phyloP scores from a whole-genome alignment of 495 filamentous ascomycete species.

The Hyphodiscus hymeniophilus region DNA sequence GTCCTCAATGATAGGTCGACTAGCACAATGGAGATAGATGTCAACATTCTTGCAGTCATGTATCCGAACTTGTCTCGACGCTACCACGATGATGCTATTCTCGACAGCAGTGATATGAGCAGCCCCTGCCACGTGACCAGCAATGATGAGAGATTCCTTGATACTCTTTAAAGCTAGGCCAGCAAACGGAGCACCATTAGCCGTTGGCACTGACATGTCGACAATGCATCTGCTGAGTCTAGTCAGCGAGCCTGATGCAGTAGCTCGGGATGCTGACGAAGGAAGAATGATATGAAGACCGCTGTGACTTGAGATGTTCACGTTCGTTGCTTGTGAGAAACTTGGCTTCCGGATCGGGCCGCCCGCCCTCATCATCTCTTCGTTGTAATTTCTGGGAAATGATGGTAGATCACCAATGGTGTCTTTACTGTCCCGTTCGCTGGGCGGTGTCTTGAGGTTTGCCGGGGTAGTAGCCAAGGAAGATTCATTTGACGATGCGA shows the following conservation, averaged over 20 bases:
- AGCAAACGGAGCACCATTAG: conserved; percentile 57
- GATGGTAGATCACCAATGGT: conserved; percentile 22
- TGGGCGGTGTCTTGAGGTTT: conserved; percentile 39
- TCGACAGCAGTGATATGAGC: conserved; percentile 72
- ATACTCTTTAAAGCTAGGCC: conserved; percentile 66
- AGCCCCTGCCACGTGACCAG: conserved; percentile 69
- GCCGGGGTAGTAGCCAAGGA: conserved; percentile 45
- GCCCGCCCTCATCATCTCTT: conserved; percentile 29
- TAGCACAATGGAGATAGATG: conserved; percentile 73
- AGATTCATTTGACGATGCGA: conserved; percentile 37
- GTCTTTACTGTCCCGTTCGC: conserved; percentile 27
- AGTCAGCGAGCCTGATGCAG: conserved; percentile 64
- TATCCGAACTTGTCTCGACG: conserved; percentile 79
- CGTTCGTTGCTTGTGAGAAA: conserved; percentile 49
- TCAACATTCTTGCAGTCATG: conserved; percentile 74
- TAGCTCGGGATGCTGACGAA: conserved; percentile 53
- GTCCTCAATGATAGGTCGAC: conserved; percentile 89
- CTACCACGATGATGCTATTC: conserved; percentile 65
- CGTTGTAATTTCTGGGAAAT: conserved; percentile 40
- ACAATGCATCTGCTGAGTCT: conserved; percentile 66
- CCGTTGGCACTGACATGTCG: conserved; percentile 64
- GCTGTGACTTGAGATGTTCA: conserved; percentile 55
- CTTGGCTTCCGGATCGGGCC: conserved; percentile 43
- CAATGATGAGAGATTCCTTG: conserved; percentile 58
- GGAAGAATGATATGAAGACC: conserved; percentile 67